Evolutionary conservation across 2,329 filamentous ascomycete genomes (phyloP).

Genomic region (Aspergillus sp.): DNA sequence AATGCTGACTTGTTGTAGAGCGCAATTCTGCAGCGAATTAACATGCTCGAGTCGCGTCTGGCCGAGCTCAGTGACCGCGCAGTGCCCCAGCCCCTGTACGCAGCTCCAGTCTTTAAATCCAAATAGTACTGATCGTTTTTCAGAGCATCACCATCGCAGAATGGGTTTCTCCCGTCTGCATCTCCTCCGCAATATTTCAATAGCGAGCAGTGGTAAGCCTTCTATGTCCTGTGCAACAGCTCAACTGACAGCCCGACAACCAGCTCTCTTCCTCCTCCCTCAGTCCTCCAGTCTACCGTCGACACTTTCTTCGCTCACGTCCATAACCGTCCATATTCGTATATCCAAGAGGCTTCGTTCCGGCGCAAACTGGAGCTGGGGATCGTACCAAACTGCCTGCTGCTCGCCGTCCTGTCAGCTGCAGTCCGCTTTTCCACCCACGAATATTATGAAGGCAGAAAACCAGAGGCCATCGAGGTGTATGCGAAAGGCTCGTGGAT

Average conservation of each 20-base stretch:
- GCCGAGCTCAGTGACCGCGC: constrained; percentile 20
- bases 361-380: constrained; percentile 25
- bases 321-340: constrained; percentile 42
- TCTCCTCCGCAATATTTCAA: neutral
- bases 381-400: constrained; percentile 29
- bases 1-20: neutral
- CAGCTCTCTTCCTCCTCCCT: constrained; percentile 11
- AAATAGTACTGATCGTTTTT: neutral
- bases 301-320: constrained; percentile 34
- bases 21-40: constrained; percentile 21
- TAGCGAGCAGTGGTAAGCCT: neutral
- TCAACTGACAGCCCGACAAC: neutral
- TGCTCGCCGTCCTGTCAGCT: constrained; percentile 33
- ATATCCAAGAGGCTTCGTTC: constrained; percentile 38
- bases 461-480: constrained; percentile 22
- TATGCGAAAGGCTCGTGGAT: constrained; percentile 37
- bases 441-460: constrained; percentile 26
- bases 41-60: constrained; percentile 23
- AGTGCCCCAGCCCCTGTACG: neutral
- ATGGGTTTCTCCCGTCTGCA: neutral
- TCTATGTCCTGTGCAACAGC: neutral
- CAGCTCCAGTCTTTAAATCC: neutral
- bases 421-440: constrained; percentile 32
- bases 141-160: neutral
- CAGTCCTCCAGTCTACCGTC: constrained; percentile 20